Percentiles rank a stretch among this genome's conserved stretches.
These are phyloP conservation scores for Peterozyma toletana DNA, from an alignment of 805 yeast genomes.

Conservation along the genomic window DNA sequence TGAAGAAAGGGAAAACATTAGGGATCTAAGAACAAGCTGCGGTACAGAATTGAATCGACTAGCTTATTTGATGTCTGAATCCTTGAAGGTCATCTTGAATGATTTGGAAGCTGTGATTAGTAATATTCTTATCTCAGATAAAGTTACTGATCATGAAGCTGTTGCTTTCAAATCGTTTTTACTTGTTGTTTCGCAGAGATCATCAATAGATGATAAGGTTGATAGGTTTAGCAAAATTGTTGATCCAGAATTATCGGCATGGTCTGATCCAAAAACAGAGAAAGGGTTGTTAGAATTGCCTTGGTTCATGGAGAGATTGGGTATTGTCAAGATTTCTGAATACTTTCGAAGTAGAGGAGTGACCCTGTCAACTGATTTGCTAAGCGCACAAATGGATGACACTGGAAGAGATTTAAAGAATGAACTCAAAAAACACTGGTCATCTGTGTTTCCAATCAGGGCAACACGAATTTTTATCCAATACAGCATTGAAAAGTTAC, in stretches of 20 bases:
- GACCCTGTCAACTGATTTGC: slow-evolving; percentile 63
- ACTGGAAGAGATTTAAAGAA: slow-evolving; percentile 71
- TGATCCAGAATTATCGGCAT: slow-evolving; percentile 85
- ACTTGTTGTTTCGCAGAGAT: slow-evolving; percentile 84
- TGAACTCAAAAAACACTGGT: slow-evolving; percentile 85
- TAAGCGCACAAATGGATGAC: slow-evolving; percentile 84
- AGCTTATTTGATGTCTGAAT: slow-evolving; percentile 92
- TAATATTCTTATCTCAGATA: slow-evolving; percentile 55
- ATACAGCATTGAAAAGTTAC: slow-evolving; percentile 87
- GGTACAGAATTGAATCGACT: slow-evolving; percentile 92
- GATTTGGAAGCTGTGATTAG: slow-evolving; percentile 81
- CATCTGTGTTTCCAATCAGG: slow-evolving; percentile 87
- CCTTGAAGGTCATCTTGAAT: slow-evolving; percentile 69
- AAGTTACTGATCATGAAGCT: slow-evolving; percentile 82
- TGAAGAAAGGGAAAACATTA: slow-evolving; percentile 70
- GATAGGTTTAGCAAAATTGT: slow-evolving; percentile 82
- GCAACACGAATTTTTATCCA: slow-evolving; percentile 94
- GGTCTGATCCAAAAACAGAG: slow-evolving; percentile 89
- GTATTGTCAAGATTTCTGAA: slow-evolving; percentile 87
- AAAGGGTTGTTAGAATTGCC: slow-evolving; percentile 85
- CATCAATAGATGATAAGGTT: slow-evolving; percentile 58
- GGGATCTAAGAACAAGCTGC: slow-evolving; percentile 85
- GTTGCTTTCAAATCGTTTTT: slow-evolving; percentile 92
- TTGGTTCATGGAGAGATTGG: slow-evolving; percentile 98
- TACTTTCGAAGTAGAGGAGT: slow-evolving; percentile 83